Percentiles rank a stretch among this genome's conserved stretches.
Evolutionary conservation across 1,139 yeast species (phyloP).

Genomic region (Kazachstania sp.): DNA sequence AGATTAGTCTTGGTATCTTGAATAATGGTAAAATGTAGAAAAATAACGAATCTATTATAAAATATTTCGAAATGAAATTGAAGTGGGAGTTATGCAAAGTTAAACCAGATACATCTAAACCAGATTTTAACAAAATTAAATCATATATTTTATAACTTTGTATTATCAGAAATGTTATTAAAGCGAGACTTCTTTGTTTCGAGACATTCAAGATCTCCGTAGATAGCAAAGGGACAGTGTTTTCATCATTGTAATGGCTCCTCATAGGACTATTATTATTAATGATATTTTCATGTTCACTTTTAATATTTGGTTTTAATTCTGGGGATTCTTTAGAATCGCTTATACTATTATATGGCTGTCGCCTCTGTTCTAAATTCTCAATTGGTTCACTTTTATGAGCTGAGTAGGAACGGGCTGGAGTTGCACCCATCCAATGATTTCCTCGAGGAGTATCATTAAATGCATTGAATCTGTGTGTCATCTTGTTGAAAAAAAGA

Average conservation of each 20-base stretch:
- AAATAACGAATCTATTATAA: conserved; percentile 61
- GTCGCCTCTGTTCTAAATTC: conserved; percentile 2
- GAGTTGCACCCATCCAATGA: conserved; percentile 23
- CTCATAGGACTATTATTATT: background rate
- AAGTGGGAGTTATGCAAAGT: conserved; percentile 42
- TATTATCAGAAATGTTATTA: conserved; percentile 58
- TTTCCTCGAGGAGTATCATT: conserved; percentile 25
- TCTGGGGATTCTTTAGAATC: too few relatives aligned
- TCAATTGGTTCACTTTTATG: background rate
- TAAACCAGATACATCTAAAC: conserved; percentile 25
- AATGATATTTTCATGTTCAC: background rate
- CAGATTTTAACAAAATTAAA: conserved; percentile 36
- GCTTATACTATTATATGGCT: background rate
- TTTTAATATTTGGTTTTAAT: background rate
- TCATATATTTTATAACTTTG: conserved; percentile 83
- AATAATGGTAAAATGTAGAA: conserved; percentile 64
- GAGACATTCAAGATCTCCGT: conserved; percentile 59
- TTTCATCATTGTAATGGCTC: background rate
- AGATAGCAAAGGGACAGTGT: conserved; percentile 41
- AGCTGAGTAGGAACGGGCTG: background rate
- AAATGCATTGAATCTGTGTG: conserved; percentile 17
- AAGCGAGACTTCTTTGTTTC: conserved; percentile 63
- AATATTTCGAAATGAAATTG: conserved; percentile 60
- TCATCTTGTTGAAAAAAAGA: conserved; percentile 9
- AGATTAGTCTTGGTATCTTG: conserved; percentile 64